Base-by-base conservation (phyloP, 768 basidiomycete species). In the Postia placenta region DNA sequence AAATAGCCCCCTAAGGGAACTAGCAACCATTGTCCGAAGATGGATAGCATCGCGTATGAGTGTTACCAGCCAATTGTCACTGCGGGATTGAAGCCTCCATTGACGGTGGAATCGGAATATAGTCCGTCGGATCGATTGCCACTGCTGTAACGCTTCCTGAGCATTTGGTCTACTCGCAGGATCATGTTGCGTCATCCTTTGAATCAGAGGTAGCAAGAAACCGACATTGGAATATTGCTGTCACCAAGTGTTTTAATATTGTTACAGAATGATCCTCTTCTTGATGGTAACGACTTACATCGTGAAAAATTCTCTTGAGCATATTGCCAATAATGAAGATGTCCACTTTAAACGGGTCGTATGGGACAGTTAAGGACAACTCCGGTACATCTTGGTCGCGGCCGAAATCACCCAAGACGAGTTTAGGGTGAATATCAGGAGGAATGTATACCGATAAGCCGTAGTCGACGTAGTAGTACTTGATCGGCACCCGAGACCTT, bases 401-500 rank as follows among this genome's bases (percentile, higher is more conserved):
- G 1, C 58, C 61, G 5, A 41, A 15, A 0, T 15, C n/a, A 2
- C 61, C 63, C 3, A 41, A 38, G 1, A 51, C 60, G 0, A 57
- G 36, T 20, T 35, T 51, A 9, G 33, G 19, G 7, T 14, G 26
- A 2, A 20, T 45, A 11, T 46, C 19, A 27, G 40, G 40, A 2
- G 50, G 52, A 26, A 61, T 56, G 9, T 27, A 40, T 0, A 52
- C 50, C 1, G 64, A 65, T 7, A 62, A 53, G 5, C 62, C 62
- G 26, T 60, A 63, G 47, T 65, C 64, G 22, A 59, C 50, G 44
- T 45, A 59, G 42, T 63, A 65, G 47, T 65, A 65, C 11, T 43
- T 54, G 17, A 60, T 47, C 2, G 48, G 42, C 3, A 43, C 39
- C 5, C 11, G 20, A 3, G 49, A 17, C 9, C 56, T 45, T 0